Conservation (phyloP, 2,329 filamentous ascomycete species). For the Neoscytalidium dimidiatum region DNA sequence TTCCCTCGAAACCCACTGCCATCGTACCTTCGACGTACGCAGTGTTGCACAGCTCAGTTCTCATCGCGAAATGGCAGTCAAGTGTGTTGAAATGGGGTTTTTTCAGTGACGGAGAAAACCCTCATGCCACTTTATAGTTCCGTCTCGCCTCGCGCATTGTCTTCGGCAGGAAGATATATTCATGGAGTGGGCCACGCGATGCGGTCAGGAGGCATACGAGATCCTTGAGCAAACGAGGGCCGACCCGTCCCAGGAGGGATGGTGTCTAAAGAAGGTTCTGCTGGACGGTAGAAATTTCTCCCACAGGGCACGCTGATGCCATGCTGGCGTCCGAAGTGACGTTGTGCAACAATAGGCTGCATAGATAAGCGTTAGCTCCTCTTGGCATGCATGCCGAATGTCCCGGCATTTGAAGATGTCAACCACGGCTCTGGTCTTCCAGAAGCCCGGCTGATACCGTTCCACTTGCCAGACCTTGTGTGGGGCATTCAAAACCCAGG, state of each 20-base stretch:
- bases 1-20: neutral
- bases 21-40: too few relatives aligned
- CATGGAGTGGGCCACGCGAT: too few relatives aligned
- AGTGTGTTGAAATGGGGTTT: too few relatives aligned
- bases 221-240: neutral
- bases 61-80: too few relatives aligned
- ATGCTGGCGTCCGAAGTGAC: neutral
- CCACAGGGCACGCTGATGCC: neutral
- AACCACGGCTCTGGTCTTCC: neutral
- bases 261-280: constrained; percentile 2
- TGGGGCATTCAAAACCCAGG: neutral
- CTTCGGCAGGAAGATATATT: too few relatives aligned
- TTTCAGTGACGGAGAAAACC: too few relatives aligned
- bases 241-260: neutral
- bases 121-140: too few relatives aligned
- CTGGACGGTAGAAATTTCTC: neutral
- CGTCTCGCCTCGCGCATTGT: too few relatives aligned
- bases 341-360: neutral
- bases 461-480: neutral
- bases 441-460: constrained; percentile 12
- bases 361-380: neutral
- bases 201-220: too few relatives aligned
- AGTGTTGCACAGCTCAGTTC: too few relatives aligned
- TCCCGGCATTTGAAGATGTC: neutral
- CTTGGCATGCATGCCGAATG: constrained; percentile 10